Evolutionary conservation across 305 asterid species (phyloP).

Genomic region (Fraxinus xanthoxyloides): DNA sequence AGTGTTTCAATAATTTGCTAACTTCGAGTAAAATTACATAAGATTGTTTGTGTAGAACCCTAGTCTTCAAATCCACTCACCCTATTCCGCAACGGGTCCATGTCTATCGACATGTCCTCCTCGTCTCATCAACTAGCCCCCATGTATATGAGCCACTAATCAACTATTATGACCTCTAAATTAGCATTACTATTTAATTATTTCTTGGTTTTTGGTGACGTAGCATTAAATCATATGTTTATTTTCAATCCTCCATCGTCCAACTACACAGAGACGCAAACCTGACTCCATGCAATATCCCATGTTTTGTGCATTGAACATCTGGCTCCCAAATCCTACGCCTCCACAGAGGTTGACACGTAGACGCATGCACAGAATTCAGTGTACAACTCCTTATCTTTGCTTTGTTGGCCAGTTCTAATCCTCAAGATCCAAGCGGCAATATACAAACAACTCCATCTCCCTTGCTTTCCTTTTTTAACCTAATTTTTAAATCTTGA

Average conservation of each 20-base stretch:
- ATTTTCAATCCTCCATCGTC: not conserved
- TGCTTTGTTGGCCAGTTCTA: not conserved
- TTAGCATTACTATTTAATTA: not conserved
- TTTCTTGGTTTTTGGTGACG: not conserved
- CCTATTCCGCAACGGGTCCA: not conserved
- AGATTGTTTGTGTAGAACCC: not conserved
- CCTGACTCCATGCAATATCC: not conserved
- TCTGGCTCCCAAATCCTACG: slow-evolving; percentile 9
- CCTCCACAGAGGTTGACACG: slow-evolving; percentile 3
- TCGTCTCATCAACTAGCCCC: too few species aligned
- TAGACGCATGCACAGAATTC: not conserved
- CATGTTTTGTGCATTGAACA: not conserved
- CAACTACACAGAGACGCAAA: not conserved
- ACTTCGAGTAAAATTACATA: too few species aligned
- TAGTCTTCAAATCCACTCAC: not conserved
- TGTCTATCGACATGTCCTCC: too few species aligned
- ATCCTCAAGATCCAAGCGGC: not conserved
- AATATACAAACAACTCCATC: not conserved
- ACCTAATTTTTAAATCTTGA: too few species aligned
- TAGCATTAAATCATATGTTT: not conserved
- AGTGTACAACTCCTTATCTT: not conserved
- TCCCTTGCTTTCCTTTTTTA: not conserved
- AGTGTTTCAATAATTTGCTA: not conserved
- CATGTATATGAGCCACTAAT: not conserved
- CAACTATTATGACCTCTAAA: too few species aligned